phyloP scores from a whole-genome alignment of 495 filamentous ascomycete genomes.

The Collariella sp. region DNA sequence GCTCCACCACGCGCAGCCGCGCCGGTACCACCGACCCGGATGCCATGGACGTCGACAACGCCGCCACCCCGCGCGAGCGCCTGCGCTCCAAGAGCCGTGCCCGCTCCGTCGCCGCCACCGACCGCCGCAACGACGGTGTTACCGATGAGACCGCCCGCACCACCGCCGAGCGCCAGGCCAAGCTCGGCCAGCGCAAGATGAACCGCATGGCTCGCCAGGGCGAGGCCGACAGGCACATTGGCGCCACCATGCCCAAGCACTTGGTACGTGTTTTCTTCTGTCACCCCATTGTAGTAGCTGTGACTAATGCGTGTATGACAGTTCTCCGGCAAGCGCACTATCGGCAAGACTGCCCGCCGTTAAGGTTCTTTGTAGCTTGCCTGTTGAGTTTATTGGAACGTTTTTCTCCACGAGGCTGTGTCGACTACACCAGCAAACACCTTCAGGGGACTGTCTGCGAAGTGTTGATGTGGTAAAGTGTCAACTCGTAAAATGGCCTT shows the following conservation, averaged over 20 bases:
- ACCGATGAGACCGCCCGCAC: constrained; percentile 48
- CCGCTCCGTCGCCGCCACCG: constrained; percentile 51
- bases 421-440: neutral
- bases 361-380: constrained; percentile 13
- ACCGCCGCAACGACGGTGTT: constrained; percentile 78
- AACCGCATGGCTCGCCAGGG: constrained; percentile 94
- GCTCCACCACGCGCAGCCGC: constrained; percentile 44
- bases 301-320: constrained; percentile 11
- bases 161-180: constrained; percentile 76
- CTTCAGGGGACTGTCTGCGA: no score
- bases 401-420: no score
- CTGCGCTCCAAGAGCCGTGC: constrained; percentile 68
- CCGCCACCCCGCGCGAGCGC: constrained; percentile 46
- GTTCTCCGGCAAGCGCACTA: constrained; percentile 51
- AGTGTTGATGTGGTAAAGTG: no score
- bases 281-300: neutral
- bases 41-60: constrained; percentile 79
- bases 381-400: no score
- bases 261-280: constrained; percentile 52
- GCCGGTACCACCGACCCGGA: constrained; percentile 50
- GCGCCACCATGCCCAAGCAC: constrained; percentile 76
- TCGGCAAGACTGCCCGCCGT: constrained; percentile 46
- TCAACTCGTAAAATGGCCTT: no score
- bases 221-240: constrained; percentile 90
- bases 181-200: constrained; percentile 94